Base-by-base conservation (phyloP, 2,329 filamentous ascomycete genomes). In the Colletotrichum euphorbiae region DNA sequence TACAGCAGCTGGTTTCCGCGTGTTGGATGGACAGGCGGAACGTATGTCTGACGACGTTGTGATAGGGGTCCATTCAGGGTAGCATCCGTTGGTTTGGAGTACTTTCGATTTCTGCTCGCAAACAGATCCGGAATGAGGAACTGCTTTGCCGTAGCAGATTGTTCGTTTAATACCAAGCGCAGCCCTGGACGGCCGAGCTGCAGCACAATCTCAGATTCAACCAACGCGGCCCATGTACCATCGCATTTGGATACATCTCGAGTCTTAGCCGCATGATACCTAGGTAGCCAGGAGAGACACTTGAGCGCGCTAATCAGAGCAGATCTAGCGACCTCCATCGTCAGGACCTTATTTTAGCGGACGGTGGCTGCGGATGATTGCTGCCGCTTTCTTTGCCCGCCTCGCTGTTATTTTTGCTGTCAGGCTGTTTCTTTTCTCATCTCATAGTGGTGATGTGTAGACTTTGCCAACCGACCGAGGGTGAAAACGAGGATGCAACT, bases 281-380 rank as follows among this genome's bases (percentile, higher is more conserved):
- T n/a, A n/a, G n/a, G 61, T 46, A 60, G 54, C 42, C 54, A 28
- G 52, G 42, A 66, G 46, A 28, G 55, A 46, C 24, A 52, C 17
- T 59, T 31, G 66, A 51, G 54, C 61, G 42, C 62, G 28, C 62
- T 54, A 67, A 58, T 19, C 17, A 13, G 17, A 40, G 21, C 62
- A n/a, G 56, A 43, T 62, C 62, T 56, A 56, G 40, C 67, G 13
- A 45, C 40, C 28, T 43, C 48, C 24, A 38, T 57, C 7, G 36
- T 48, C 21, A 67, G 43, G 51, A 46, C 50, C 62, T 69, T 69
- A 57, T 62, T 67, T 57, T 57, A 67, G 67, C 24, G 56, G 52
- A 11, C 43, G 38, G 50, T 69, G 56, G 51, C 55, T 67, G 56
- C 67, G 67, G 67, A 42, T 57, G 51, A 57, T 36, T 28, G 46